phyloP scores from a whole-genome alignment of 176 grass and related monocot species.

The Microstegium vimineum region DNA sequence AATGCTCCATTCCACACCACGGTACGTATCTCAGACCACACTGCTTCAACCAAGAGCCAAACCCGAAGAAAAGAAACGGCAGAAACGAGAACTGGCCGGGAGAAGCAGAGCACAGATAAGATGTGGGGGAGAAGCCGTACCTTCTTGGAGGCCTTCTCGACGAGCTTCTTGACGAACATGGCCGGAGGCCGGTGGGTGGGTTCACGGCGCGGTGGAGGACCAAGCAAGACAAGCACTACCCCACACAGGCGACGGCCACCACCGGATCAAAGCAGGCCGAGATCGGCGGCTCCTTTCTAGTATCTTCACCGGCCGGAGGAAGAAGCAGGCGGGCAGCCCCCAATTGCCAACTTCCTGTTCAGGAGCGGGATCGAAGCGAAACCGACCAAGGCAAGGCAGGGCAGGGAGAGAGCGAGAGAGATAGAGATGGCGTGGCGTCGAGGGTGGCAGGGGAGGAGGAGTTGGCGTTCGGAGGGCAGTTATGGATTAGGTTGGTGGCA shows the following conservation, averaged over 20 bases:
- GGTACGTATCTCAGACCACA: background rate
- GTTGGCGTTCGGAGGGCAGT: slow-evolving; percentile 12
- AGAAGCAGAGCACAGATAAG: background rate
- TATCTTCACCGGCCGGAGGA: background rate
- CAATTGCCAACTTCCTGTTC: background rate
- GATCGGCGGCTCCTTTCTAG: background rate
- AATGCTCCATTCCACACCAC: background rate
- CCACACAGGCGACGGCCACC: too few relatives aligned
- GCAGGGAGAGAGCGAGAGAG: too few relatives aligned
- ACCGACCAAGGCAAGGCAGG: background rate
- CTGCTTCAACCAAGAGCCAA: background rate
- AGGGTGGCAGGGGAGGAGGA: background rate
- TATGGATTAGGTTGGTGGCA: slow-evolving; percentile 33
- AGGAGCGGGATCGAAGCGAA: slow-evolving; percentile 20
- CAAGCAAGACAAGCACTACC: background rate
- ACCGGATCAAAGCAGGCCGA: background rate
- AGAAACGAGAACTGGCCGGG: background rate
- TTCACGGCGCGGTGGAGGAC: background rate
- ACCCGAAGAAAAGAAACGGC: background rate
- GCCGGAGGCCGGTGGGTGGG: slow-evolving; percentile 29
- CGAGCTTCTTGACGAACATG: slow-evolving; percentile 85
- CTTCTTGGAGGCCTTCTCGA: slow-evolving; percentile 84
- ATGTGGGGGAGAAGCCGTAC: too few relatives aligned
- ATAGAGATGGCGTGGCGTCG: background rate
- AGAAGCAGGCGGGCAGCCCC: background rate